Evolutionary conservation across 345 rosid genomes (phyloP), one percentile per base, ranked within the genome.

Genomic region (Gossypium stocksii): DNA sequence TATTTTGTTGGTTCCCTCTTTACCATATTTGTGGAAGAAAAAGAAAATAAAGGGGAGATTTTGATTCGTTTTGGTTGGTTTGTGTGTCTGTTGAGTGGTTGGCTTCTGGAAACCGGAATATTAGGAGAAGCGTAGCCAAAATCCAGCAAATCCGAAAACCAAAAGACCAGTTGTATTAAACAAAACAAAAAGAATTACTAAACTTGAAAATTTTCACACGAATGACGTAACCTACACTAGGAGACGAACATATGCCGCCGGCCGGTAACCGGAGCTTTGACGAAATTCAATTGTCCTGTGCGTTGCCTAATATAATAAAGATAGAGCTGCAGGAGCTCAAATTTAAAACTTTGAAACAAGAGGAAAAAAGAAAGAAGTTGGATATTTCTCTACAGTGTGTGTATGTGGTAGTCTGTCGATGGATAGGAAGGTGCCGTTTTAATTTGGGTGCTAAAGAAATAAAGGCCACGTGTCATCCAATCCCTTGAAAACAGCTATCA

Each of bases 131-230:
- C 60, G 57, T 74, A 34, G 41, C 53, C 34, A 45, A 53, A 46
- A 64, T 70, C 78, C 76, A 57, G 82, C 68, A 75, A 79, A 79
- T 71, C 79, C 70, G 73, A 71, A 58, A 54, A 71, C 19, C 53
- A 45, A 53, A 71, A 1, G 82, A 79, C 82, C 57, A 23, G 6
- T 56, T 6, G 22, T 46, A 56, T 25, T 27, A 70, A 14, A 66
- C 70, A 66, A 66, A 45, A 44, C 0, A 44, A 20, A 44, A 20
- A 17, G 56, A 19, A 52, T 52, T 10, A 3, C 9, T 23, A 5
- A 45, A 45, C 15, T n/a, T 41, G 10, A 65, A 43, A 65, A 12
- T 19, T 61, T 3, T 20, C 73, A 71, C 68, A 60, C 67, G 2
- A 52, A 49, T 64, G 78, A 75, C 69, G 73, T 49, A 58, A 46